Conservation (phyloP, 352 stramenopile genomes). For the Phytophthora pini region DNA sequence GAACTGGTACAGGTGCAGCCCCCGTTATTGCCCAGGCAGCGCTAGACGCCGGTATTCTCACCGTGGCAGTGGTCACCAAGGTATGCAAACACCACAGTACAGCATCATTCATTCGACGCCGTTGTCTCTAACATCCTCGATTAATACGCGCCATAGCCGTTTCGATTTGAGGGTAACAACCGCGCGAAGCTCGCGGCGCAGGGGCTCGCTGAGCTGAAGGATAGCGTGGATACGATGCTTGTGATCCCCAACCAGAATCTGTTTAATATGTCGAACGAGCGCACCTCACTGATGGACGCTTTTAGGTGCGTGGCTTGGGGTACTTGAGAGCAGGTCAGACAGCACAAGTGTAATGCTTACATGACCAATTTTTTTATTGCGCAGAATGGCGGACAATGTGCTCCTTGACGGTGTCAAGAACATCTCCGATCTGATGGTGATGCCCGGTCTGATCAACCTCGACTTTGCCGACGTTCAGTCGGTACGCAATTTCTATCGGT, state of each 20-base stretch:
- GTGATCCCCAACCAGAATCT: constrained; percentile 91
- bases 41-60: constrained; percentile 84
- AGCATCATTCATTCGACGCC: constrained; percentile 5
- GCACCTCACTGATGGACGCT: constrained; percentile 88
- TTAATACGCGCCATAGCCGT: constrained; percentile 47
- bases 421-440: constrained; percentile 91
- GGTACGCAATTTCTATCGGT: constrained; percentile 33
- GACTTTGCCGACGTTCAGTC: constrained; percentile 90
- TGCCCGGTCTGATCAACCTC: constrained; percentile 88
- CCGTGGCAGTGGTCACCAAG: constrained; percentile 89
- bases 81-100: constrained; percentile 21
- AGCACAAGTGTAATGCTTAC: background rate
- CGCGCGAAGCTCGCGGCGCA: constrained; percentile 81
- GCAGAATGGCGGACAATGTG: constrained; percentile 85
- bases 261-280: constrained; percentile 89
- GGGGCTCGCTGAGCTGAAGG: constrained; percentile 77
- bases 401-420: constrained; percentile 89
- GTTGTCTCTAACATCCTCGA: constrained; percentile 2
- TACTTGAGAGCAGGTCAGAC: background rate
- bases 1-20: constrained; percentile 83
- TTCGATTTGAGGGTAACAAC: constrained; percentile 87
- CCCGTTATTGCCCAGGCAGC: constrained; percentile 87
- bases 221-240: constrained; percentile 90
- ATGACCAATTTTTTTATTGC: background rate
- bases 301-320: constrained; percentile 57